phyloP scores from a whole-genome alignment of 139 green algal species.

The Medakamo hakoo region DNA sequence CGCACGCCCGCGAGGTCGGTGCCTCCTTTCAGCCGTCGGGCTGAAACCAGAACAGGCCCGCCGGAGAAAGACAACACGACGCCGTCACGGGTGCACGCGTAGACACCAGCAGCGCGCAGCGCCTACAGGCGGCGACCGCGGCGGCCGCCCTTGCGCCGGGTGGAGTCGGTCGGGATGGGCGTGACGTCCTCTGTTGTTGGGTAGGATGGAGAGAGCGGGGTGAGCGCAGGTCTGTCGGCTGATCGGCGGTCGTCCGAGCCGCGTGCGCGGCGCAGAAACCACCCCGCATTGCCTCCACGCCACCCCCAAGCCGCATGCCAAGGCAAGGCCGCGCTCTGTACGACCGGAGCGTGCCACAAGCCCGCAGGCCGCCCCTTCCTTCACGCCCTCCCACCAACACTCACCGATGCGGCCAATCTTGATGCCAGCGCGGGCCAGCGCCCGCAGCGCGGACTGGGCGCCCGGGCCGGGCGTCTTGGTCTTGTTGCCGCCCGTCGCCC shows the following conservation, averaged over 20 bases:
- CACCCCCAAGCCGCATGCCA: too few relatives aligned
- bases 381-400: too few relatives aligned
- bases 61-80: not conserved
- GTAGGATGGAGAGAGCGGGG: not conserved
- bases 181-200: slow-evolving; percentile 87
- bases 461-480: slow-evolving; percentile 98
- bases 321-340: too few relatives aligned
- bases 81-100: too few relatives aligned
- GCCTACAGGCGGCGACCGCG: slow-evolving; percentile 80
- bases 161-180: slow-evolving; percentile 95
- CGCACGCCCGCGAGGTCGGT: too few relatives aligned
- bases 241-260: too few relatives aligned
- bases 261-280: too few relatives aligned
- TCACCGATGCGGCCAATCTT: slow-evolving; percentile 97
- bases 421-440: slow-evolving; percentile 92
- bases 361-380: too few relatives aligned
- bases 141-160: slow-evolving; percentile 91
- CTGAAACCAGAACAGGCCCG: not conserved
- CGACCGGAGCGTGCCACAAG: too few relatives aligned
- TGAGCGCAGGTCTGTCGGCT: too few relatives aligned
- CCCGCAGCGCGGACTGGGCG: slow-evolving; percentile 91
- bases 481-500: slow-evolving; percentile 95
- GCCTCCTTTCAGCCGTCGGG: too few relatives aligned
- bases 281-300: too few relatives aligned
- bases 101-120: not conserved